Evolutionary conservation across 2,329 filamentous ascomycete genomes (phyloP).

Genomic region (Epichloe bromicola): DNA sequence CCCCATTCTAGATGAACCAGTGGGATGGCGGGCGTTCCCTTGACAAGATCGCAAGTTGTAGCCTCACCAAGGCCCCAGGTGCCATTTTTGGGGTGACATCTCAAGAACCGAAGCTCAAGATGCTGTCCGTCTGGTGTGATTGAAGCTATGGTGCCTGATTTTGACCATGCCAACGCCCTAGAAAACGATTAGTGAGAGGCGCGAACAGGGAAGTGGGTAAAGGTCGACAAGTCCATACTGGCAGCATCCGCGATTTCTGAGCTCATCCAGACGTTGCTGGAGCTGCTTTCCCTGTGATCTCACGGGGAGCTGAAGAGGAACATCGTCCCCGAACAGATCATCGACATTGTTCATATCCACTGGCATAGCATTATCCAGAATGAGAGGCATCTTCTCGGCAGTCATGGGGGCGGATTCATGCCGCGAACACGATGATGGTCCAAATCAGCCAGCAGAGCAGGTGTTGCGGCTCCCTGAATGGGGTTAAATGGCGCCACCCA

Average conservation of each 20-base stretch:
- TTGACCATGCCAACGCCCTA: constrained; percentile 80
- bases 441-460: background rate
- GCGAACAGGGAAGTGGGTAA: background rate
- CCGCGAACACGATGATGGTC: background rate
- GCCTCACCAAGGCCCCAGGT: constrained; percentile 66
- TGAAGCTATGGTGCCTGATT: constrained; percentile 70
- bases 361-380: constrained; percentile 30
- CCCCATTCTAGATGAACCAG: constrained; percentile 79
- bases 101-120: constrained; percentile 61
- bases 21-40: constrained; percentile 48
- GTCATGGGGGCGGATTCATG: constrained; percentile 16
- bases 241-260: constrained; percentile 63
- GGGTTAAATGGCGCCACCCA: no score
- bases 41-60: constrained; percentile 48
- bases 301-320: constrained; percentile 42
- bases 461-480: background rate
- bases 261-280: constrained; percentile 60
- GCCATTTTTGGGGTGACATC: constrained; percentile 54
- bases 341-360: constrained; percentile 49
- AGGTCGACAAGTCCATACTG: constrained; percentile 46
- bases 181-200: constrained; percentile 1
- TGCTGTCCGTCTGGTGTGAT: constrained; percentile 59
- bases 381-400: constrained; percentile 30
- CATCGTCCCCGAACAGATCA: constrained; percentile 64
- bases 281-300: constrained; percentile 43